Conservation (phyloP, 225 moss, liverwort and hornwort species). For the Pseudisothecium myosuroides region DNA sequence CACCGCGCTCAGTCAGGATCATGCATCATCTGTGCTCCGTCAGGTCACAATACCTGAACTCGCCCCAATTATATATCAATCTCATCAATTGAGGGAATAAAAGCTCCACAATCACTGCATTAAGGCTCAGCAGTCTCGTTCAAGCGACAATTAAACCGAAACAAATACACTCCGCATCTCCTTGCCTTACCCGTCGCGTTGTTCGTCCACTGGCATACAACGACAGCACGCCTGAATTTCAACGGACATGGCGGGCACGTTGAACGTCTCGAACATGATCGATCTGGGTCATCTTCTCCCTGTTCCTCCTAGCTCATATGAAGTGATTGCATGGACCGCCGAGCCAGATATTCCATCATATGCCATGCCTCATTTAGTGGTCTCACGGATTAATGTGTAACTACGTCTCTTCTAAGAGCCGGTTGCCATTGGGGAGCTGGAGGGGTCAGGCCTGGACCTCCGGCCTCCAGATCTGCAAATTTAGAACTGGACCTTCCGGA, state of each 20-base stretch:
- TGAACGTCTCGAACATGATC: conserved; percentile 53
- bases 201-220: conserved; percentile 47
- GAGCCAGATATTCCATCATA: background rate
- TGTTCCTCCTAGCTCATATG: conserved; percentile 33
- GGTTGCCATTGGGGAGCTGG: too few relatives aligned
- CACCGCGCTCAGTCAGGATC: too few relatives aligned
- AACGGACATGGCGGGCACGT: conserved; percentile 45
- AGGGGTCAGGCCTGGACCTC: too few relatives aligned
- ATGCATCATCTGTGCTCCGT: too few relatives aligned
- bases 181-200: conserved; percentile 6
- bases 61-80: too few relatives aligned
- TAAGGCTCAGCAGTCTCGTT: background rate
- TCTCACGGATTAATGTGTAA: background rate
- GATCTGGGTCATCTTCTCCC: conserved; percentile 55
- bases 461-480: too few relatives aligned
- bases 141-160: background rate
- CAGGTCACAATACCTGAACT: too few relatives aligned
- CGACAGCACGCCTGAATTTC: conserved; percentile 37
- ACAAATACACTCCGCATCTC: background rate
- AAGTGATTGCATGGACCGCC: background rate
- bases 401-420: background rate
- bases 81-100: background rate
- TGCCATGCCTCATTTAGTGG: background rate
- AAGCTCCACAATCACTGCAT: background rate
- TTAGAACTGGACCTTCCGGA: too few relatives aligned